Base-by-base conservation (phyloP, 306 rosid species). In the Cercis canadensis region DNA sequence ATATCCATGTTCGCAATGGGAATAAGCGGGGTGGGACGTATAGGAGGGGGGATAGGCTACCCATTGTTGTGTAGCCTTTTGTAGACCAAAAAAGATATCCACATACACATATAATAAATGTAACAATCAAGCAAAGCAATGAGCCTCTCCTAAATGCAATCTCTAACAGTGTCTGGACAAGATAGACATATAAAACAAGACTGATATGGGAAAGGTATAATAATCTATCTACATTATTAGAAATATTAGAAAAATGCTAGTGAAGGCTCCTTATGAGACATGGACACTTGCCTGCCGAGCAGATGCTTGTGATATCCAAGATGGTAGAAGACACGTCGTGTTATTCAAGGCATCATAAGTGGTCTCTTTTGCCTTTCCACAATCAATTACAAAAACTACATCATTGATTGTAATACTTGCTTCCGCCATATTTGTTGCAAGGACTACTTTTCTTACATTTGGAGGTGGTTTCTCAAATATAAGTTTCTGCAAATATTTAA, bases 391-490 rank as follows among this genome's bases (percentile, higher is more conserved):
- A 84, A 90, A 93, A 66, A 93, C 93, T 34, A 93, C 33, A 49
- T 93, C 98, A 75, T 93, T 93, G 84, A 90, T 93, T 31, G 98
- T 93, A 79, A 93, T 93, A 81, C 98, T 88, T 62, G 98, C 98
- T 87, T 93, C 98, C 52, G 98, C 98, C 97, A 93, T 93, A 82
- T 93, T 93, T 57, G 98, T 93, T 37, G 98, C 97, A 65, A 93
- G 93, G 77, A 93, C 86, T 18, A 93, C 78, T 90, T 93, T 93
- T 49, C 97, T 92, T 24, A 93, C 87, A 78, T 90, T 93, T 62
- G 91, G 90, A 65, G 90, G 93, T 4, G 97, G 86, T 59, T 74
- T 88, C 72, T 86, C 98, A 84, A 93, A 93, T 82, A 93, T 93
- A 81, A 90, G 85, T 84, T 83, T 90, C 98, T 93, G 78, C 83